Percentiles rank a stretch among this genome's conserved stretches.
Conservation (phyloP, 176 grass and related monocot species). For the Alloteropsis semialata region DNA sequence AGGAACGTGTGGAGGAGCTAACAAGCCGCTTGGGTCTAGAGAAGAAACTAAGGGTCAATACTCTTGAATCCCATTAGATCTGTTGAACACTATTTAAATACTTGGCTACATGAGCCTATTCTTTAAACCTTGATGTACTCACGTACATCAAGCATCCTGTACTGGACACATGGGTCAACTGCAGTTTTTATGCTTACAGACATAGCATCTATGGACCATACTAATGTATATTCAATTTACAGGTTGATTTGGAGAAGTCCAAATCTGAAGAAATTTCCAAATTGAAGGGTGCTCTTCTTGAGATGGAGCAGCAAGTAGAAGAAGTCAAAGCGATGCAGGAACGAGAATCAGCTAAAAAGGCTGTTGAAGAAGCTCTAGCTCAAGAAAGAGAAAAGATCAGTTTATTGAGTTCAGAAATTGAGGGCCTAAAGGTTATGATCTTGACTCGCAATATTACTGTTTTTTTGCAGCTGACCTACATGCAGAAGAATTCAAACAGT, state of each 20-base stretch:
- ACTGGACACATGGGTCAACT: not conserved
- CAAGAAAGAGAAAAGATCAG: slow-evolving; percentile 75
- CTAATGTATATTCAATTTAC: slow-evolving; percentile 29
- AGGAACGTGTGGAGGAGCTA: slow-evolving; percentile 79
- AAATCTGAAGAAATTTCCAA: slow-evolving; percentile 70
- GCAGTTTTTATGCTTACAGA: slow-evolving; percentile 22
- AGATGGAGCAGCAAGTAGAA: slow-evolving; percentile 60
- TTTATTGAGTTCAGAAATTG: slow-evolving; percentile 58
- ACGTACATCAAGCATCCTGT: slow-evolving; percentile 4
- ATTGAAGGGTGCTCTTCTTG: slow-evolving; percentile 56
- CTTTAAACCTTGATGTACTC: slow-evolving; percentile 4
- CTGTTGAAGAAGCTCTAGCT: slow-evolving; percentile 68
- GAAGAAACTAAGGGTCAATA: slow-evolving; percentile 63
- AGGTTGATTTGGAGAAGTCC: slow-evolving; percentile 73
- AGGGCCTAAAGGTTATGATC: slow-evolving; percentile 52
- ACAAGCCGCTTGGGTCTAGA: slow-evolving; percentile 47
- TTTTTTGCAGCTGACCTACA: not conserved
- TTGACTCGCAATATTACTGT: not conserved
- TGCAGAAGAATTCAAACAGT: not conserved
- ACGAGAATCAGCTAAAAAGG: slow-evolving; percentile 64
- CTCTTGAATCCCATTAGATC: slow-evolving; percentile 21
- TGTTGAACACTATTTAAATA: not conserved
- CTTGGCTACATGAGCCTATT: not conserved
- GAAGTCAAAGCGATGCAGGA: slow-evolving; percentile 57
- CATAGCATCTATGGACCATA: slow-evolving; percentile 4